Evolutionary conservation across 345 rosid species (phyloP).

Genomic region (Populus alba): DNA sequence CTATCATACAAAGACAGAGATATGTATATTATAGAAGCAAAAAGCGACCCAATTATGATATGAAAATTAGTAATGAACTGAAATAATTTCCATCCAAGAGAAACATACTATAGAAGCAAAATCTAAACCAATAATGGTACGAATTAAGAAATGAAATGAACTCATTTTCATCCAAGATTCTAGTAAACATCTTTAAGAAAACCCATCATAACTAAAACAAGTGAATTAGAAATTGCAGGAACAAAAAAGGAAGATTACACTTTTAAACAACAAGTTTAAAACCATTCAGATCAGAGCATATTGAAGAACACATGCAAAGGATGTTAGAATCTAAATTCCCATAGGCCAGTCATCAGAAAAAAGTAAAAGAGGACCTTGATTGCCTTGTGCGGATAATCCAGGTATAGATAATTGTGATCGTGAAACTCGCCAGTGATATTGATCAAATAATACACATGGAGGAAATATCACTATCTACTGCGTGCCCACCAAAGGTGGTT

Average conservation of each 20-base stretch:
- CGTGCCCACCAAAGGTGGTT: background rate
- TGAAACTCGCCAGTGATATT: background rate
- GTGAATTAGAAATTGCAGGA: background rate
- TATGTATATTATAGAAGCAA: background rate
- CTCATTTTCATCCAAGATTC: slow-evolving; percentile 1
- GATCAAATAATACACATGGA: background rate
- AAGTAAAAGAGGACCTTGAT: background rate
- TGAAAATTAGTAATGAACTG: background rate
- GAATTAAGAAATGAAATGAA: background rate
- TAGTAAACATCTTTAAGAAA: background rate
- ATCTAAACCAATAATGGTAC: background rate
- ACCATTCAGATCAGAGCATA: background rate
- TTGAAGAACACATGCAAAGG: background rate
- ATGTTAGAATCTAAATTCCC: background rate
- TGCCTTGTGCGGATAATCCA: background rate
- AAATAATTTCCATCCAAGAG: background rate
- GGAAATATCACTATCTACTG: background rate
- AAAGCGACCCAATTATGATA: background rate
- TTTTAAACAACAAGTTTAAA: background rate
- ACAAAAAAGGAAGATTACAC: background rate
- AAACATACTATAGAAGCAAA: background rate
- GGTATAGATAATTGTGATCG: background rate
- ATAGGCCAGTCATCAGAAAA: background rate
- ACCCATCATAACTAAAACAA: background rate
- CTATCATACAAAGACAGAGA: slow-evolving; percentile 10